Evolutionary conservation across 305 asterid species (phyloP).

Genomic region (Coffea humblotiana): DNA sequence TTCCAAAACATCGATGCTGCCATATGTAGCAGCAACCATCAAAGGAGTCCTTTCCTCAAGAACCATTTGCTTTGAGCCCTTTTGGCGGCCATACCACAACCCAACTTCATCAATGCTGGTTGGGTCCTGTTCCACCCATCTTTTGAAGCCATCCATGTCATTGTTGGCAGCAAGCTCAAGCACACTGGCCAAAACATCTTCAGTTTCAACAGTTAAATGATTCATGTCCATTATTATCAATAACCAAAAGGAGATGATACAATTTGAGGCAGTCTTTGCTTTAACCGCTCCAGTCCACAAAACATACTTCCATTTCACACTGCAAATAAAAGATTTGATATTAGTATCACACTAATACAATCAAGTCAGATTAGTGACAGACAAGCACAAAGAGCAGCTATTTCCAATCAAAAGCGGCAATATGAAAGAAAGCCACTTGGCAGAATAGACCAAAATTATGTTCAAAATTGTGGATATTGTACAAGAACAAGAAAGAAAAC

Average conservation of each 20-base stretch:
- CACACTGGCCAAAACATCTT: conserved; percentile 52
- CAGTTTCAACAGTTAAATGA: conserved; percentile 48
- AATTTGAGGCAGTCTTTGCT: conserved; percentile 18
- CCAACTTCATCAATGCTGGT: conserved; percentile 58
- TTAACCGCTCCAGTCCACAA: conserved; percentile 18
- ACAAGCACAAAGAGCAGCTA: neutral
- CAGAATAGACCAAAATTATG: neutral
- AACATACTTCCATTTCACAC: conserved; percentile 26
- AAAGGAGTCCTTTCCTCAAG: conserved; percentile 77
- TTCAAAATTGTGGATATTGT: neutral
- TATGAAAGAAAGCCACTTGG: neutral
- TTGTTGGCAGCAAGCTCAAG: conserved; percentile 81
- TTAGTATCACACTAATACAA: conserved; percentile 13
- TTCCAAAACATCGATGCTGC: conserved; percentile 64
- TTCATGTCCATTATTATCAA: conserved; percentile 33
- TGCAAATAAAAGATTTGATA: conserved; percentile 8
- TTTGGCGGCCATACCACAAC: conserved; percentile 76
- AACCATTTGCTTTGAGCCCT: conserved; percentile 71
- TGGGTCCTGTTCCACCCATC: conserved; percentile 33
- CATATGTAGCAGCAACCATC: conserved; percentile 84
- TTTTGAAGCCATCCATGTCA: conserved; percentile 51
- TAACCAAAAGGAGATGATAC: conserved; percentile 14
- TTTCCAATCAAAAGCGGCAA: neutral
- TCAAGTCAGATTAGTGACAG: neutral
- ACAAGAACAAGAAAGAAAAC: neutral